Evolutionary conservation across 2,329 filamentous ascomycete genomes (phyloP), one percentile per base, ranked within the genome.

Genomic region (Beauveria brongniartii): DNA sequence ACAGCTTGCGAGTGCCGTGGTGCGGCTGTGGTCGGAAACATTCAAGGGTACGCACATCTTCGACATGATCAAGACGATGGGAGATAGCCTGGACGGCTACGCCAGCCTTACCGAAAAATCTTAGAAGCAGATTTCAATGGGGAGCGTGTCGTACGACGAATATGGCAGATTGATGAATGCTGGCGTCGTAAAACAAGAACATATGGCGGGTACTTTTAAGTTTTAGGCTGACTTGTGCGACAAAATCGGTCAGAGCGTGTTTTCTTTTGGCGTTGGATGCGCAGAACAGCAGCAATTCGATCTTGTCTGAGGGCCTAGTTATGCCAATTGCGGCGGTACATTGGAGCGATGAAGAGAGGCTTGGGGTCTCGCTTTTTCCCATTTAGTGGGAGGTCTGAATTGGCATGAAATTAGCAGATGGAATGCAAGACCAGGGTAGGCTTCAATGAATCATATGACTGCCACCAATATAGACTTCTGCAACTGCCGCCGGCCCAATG

Each of bases 31-130:
- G 83, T 82, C 82, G 0, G 82, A 85, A 68, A 81, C 82, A 1
- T 86, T 86, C 69, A 84, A 84, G 63, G 83, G 82, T 12, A 78
- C 78, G 12, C 82, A 86, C 65, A 80, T 85, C 7, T 86, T 85
- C 65, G 82, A 85, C 61, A 77, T 85, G 62, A 78, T 85, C 47
- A 80, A 80, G 66, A 78, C 82, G 3, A 83, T 86, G 75, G 82
- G 82, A 0, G 74, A 76, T 18, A 82, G 81, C 18, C 67, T 86
- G 55, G 82, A 85, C 61, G 77, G 78, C 4, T 85, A 84, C 65
- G 82, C 81, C 1, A 80, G 83, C 60, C 67, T 84, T 62, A 70
- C 84, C 40, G 81, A 84, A 67, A 84, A 83, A 16, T 61, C 59
- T 9, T 54, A 55, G 37, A n/a, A 40, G 48, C 48, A 46, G 5